phyloP scores from a whole-genome alignment of 2,329 filamentous ascomycete genomes.

The Colletotrichum lentis region DNA sequence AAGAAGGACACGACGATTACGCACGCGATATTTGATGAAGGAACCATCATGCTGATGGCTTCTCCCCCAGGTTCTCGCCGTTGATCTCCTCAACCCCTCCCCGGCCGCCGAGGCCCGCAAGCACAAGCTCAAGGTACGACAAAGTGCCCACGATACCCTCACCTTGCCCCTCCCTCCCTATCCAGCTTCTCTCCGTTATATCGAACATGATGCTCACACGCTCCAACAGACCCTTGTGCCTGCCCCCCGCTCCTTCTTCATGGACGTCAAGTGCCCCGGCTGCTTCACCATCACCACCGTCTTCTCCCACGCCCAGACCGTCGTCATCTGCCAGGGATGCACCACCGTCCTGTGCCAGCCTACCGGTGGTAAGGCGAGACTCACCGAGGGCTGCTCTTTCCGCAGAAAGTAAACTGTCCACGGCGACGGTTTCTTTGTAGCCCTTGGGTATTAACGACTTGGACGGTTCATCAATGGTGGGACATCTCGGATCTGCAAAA shows the following conservation, averaged over 20 bases:
- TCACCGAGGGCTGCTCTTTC: conserved; percentile 99
- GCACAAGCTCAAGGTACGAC: conserved; percentile 99
- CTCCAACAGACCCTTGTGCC: conserved; percentile 83
- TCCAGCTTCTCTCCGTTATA: not conserved
- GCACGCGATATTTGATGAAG: conserved; percentile 30
- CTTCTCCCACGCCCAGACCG: conserved; percentile 99
- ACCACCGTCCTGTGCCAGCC: conserved; percentile 99
- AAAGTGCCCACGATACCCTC: conserved; percentile 10
- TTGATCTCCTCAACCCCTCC: conserved; percentile 99
- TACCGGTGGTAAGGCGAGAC: conserved; percentile 97
- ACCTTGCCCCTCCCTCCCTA: conserved; percentile 1
- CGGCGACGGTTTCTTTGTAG: conserved; percentile 57
- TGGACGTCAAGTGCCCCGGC: conserved; percentile 99
- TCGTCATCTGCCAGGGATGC: conserved; percentile 99
- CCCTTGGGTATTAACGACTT: conserved; percentile 59
- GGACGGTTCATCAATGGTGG: conserved; percentile 59
- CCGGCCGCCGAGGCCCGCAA: conserved; percentile 98
- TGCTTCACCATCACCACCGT: conserved; percentile 99
- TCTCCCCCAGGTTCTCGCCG: conserved; percentile 88
- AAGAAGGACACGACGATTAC: conserved; percentile 31
- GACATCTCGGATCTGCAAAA: conserved; percentile 68
- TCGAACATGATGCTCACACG: conserved; percentile 36
- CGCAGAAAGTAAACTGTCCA: conserved; percentile 91
- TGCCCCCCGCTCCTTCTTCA: conserved; percentile 98
- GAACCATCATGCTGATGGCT: conserved; percentile 42